A percentile compares a stretch with the other conserved stretches of the same genome.
Conservation (phyloP, 1,284 basidiomycete species). For the Schizophyllum amplum region DNA sequence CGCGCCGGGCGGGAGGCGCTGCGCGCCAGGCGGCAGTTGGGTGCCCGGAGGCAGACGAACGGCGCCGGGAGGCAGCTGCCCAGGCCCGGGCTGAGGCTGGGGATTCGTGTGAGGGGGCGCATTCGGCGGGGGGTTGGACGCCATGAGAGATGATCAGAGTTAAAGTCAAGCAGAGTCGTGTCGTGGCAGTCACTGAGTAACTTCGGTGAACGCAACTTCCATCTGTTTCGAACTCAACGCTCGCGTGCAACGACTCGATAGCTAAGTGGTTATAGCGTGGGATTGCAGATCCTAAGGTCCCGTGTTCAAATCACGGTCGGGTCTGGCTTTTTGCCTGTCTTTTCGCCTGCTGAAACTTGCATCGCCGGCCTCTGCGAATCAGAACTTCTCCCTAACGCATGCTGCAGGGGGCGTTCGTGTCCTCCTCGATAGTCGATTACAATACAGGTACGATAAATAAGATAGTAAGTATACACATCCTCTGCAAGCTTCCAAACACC, state of each 20-base stretch:
- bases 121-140: not conserved
- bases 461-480: no score
- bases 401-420: no score
- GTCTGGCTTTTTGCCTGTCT: not conserved
- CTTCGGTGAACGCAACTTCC: no score
- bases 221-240: no score
- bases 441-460: no score
- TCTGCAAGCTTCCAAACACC: no score
- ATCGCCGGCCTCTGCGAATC: no score
- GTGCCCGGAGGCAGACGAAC: not conserved
- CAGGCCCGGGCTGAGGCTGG: not conserved
- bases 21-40: not conserved
- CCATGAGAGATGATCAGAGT: conserved; percentile 20
- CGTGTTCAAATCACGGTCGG: conserved; percentile 1
- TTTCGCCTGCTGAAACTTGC: no score
- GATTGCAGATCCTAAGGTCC: not conserved
- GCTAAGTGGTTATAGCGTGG: not conserved
- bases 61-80: not conserved
- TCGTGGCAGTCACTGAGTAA: no score
- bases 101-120: not conserved
- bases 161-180: conserved; percentile 9
- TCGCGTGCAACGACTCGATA: not conserved
- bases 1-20: conserved; percentile 15
- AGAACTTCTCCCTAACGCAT: no score
- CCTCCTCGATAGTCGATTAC: no score